Conservation (phyloP, 2,329 filamentous ascomycete species). For the Colletotrichum viniferum region DNA sequence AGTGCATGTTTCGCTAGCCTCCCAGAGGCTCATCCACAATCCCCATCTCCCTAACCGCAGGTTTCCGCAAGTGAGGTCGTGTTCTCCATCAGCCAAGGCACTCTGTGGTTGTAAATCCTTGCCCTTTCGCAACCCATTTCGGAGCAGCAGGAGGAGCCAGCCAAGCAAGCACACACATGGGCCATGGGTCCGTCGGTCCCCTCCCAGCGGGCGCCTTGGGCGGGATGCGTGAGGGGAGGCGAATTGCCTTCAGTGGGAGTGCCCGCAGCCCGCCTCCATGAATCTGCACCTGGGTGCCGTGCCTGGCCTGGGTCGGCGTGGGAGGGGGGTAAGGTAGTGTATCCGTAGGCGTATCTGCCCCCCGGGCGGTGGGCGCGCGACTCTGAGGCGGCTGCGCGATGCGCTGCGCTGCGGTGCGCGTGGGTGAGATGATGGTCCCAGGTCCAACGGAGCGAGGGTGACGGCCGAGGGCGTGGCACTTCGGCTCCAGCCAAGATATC, state of each 20-base stretch:
- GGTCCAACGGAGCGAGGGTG: neutral
- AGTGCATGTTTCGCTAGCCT: constrained; percentile 8
- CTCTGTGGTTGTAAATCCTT: neutral
- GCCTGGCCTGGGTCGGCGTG: neutral
- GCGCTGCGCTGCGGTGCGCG: neutral
- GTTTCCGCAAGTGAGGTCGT: constrained; percentile 9
- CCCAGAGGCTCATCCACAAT: neutral
- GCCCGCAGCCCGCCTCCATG: constrained; percentile 12
- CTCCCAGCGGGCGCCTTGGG: neutral
- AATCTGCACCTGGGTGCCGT: neutral
- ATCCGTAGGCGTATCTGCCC: neutral
- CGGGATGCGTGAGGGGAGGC: neutral
- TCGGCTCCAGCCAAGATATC: neutral
- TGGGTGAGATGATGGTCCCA: neutral
- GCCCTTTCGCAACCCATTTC: constrained; percentile 1
- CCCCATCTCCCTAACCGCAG: constrained; percentile 2
- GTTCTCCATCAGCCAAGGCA: constrained; percentile 15
- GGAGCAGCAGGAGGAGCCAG: constrained; percentile 1
- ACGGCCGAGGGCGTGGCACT: neutral
- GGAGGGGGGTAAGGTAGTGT: neutral
- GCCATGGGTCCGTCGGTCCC: neutral
- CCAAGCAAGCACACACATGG: neutral
- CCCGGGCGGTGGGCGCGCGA: neutral
- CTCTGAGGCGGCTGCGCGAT: neutral
- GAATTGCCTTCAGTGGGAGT: constrained; percentile 12